Conservation (phyloP, 768 basidiomycete genomes). For the Trametes sanguinea region DNA sequence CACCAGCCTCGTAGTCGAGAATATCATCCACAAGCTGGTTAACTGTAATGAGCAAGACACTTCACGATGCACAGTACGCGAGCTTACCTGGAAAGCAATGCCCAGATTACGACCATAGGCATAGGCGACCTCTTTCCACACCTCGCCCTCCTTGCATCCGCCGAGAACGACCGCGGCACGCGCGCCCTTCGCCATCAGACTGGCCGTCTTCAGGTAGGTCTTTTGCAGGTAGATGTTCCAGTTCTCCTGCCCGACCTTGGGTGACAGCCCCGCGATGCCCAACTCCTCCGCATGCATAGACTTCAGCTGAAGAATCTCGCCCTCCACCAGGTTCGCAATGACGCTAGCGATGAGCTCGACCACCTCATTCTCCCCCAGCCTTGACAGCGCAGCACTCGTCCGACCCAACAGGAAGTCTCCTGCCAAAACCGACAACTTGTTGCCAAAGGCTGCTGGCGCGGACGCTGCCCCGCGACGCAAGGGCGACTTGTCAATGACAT, state of each 20-base stretch:
- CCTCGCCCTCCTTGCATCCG: constrained; percentile 72
- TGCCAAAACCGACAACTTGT: constrained; percentile 91
- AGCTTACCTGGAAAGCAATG: constrained; percentile 87
- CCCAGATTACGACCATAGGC: constrained; percentile 89
- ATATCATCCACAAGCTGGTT: constrained; percentile 91
- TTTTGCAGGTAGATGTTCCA: constrained; percentile 87
- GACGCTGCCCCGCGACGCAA: constrained; percentile 69
- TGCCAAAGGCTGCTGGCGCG: constrained; percentile 79
- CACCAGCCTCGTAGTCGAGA: constrained; percentile 85
- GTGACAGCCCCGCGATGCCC: constrained; percentile 33
- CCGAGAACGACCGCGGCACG: constrained; percentile 87
- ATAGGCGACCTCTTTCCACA: constrained; percentile 89
- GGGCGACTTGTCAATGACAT: constrained; percentile 75
- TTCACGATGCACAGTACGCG: background rate
- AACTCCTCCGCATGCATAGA: constrained; percentile 47
- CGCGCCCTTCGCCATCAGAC: constrained; percentile 85
- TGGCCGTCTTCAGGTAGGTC: constrained; percentile 91
- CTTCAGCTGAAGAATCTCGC: constrained; percentile 84
- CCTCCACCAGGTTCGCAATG: constrained; percentile 95
- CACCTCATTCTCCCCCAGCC: constrained; percentile 85
- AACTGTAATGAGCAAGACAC: background rate
- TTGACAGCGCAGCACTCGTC: constrained; percentile 81
- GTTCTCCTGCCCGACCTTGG: constrained; percentile 43
- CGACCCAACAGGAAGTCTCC: constrained; percentile 96
- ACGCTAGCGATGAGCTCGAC: constrained; percentile 92